Evolutionary conservation across 768 basidiomycete genomes (phyloP).

Genomic region (Suillus bovinus): DNA sequence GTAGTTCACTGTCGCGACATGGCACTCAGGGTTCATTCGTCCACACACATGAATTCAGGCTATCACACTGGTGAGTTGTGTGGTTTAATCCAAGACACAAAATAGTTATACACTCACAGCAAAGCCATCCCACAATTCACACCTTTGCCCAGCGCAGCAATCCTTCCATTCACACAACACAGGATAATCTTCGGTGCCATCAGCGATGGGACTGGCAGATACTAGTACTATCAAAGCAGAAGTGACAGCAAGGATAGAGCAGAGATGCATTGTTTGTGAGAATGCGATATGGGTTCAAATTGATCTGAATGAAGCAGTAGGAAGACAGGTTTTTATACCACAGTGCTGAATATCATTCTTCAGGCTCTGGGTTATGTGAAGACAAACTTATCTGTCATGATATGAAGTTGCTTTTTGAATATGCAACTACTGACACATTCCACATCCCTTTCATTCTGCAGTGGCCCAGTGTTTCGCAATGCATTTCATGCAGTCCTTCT

Average conservation of each 20-base stretch:
- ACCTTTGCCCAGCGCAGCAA: neutral
- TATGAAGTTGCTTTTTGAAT: too few relatives aligned
- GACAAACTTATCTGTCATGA: too few relatives aligned
- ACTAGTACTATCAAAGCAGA: neutral
- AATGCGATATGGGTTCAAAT: neutral
- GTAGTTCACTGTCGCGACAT: too few relatives aligned
- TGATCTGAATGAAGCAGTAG: neutral
- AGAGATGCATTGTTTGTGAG: neutral
- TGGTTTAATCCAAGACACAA: neutral
- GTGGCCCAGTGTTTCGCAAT: too few relatives aligned
- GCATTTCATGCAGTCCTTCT: too few relatives aligned
- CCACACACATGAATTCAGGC: neutral
- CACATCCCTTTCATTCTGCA: too few relatives aligned
- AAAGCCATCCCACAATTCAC: neutral
- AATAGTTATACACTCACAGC: neutral
- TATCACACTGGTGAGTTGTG: neutral
- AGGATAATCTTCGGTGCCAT: neutral
- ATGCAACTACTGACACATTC: too few relatives aligned
- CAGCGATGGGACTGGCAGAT: neutral
- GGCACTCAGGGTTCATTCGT: too few relatives aligned
- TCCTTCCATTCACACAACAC: neutral
- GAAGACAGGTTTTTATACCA: neutral
- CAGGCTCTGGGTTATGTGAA: too few relatives aligned
- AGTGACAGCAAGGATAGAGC: neutral
- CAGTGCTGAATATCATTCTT: neutral